Evolutionary conservation across 805 yeast genomes (phyloP).

Genomic region (Pichia rugopelliculosa): DNA sequence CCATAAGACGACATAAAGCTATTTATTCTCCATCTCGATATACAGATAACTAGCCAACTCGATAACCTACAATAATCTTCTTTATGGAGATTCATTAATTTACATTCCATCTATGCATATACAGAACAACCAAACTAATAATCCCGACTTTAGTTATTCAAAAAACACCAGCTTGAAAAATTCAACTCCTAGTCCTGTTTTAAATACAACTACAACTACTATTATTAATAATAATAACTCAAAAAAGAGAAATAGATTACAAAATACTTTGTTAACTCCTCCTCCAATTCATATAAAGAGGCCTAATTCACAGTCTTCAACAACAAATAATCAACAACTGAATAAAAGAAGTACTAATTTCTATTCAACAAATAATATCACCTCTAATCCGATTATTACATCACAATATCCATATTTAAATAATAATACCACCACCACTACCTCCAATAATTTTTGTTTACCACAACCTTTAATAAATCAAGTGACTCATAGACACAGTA

Average conservation of each 20-base stretch:
- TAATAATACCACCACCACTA: neutral
- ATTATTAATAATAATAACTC: neutral
- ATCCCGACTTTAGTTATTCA: neutral
- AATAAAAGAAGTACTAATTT: slow-evolving; percentile 19
- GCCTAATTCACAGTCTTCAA: slow-evolving; percentile 25
- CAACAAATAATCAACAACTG: slow-evolving; percentile 13
- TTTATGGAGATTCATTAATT: neutral
- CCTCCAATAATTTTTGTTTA: neutral
- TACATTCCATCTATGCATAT: neutral
- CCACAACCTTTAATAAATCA: neutral
- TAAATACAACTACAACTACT: neutral
- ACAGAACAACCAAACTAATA: neutral
- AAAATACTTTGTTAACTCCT: slow-evolving; percentile 3
- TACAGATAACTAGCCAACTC: neutral
- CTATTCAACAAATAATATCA: neutral
- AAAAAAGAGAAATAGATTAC: slow-evolving; percentile 1
- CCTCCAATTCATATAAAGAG: slow-evolving; percentile 26
- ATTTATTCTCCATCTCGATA: neutral
- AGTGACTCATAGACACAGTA: slow-evolving; percentile 1
- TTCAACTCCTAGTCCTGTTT: neutral
- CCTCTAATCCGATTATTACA: neutral
- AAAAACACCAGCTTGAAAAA: neutral
- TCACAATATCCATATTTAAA: slow-evolving; percentile 4
- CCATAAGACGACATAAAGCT: neutral
- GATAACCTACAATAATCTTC: neutral